phyloP scores from a whole-genome alignment of 768 basidiomycete genomes.

The Russula brevipes region DNA sequence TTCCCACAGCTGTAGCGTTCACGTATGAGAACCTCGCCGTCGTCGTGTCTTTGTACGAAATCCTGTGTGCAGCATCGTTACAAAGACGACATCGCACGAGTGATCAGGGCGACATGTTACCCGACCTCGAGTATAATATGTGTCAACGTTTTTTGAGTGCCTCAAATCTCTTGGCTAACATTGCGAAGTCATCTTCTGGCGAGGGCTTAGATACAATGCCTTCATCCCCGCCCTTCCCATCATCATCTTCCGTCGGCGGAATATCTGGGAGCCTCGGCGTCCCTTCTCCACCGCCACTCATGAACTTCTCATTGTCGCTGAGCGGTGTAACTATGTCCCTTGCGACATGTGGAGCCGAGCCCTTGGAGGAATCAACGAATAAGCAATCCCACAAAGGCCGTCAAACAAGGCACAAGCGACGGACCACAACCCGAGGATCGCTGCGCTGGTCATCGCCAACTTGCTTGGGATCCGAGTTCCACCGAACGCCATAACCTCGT shows the following conservation, averaged over 20 bases:
- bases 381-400: not conserved
- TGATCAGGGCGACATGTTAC: not conserved
- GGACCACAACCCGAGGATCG: conserved; percentile 36
- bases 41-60: not conserved
- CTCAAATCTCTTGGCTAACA: conserved; percentile 75
- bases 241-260: conserved; percentile 47
- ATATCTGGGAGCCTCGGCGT: conserved; percentile 46
- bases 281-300: conserved; percentile 28
- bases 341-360: not conserved
- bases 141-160: conserved; percentile 74
- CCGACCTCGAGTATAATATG: not conserved
- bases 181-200: conserved; percentile 66
- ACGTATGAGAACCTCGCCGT: no score
- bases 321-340: not conserved
- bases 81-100: not conserved
- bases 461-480: conserved; percentile 41
- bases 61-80: not conserved
- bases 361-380: not conserved
- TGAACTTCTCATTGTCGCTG: not conserved
- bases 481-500: conserved; percentile 74
- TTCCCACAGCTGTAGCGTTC: no score
- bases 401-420: conserved; percentile 13
- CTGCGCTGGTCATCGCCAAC: conserved; percentile 28
- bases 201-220: conserved; percentile 33
- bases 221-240: conserved; percentile 29